Evolutionary conservation across 352 stramenopile genomes (phyloP).

Genomic region (Globisporangium radiosum): DNA sequence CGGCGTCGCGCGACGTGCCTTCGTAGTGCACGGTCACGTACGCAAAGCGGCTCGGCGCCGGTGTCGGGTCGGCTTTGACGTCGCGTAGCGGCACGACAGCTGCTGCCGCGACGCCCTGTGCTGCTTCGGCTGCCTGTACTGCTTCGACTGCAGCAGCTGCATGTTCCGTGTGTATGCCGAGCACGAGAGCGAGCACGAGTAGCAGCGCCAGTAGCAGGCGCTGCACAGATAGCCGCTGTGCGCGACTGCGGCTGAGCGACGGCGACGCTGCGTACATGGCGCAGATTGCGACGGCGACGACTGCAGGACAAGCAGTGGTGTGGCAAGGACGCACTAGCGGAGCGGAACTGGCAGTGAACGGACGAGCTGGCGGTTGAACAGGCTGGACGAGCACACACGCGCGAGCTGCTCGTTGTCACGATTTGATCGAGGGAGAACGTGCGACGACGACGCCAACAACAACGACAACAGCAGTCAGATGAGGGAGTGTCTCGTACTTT

Average conservation of each 20-base stretch:
- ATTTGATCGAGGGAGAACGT: neutral
- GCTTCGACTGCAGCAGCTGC: slow-evolving; percentile 8
- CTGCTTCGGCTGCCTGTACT: slow-evolving; percentile 16
- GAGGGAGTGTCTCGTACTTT: too few relatives aligned
- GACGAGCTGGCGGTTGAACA: neutral
- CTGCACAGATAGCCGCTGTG: slow-evolving; percentile 2
- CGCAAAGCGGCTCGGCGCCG: slow-evolving; percentile 52
- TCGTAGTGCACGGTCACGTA: slow-evolving; percentile 87
- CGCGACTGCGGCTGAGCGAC: neutral
- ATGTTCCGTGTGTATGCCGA: slow-evolving; percentile 6
- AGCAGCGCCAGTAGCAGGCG: slow-evolving; percentile 21
- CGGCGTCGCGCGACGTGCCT: slow-evolving; percentile 70
- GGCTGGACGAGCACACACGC: neutral
- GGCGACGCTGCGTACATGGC: neutral
- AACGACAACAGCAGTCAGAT: too few relatives aligned
- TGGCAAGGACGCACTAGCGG: too few relatives aligned
- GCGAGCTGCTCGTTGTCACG: neutral
- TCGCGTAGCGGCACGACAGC: neutral
- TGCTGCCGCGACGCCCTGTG: slow-evolving; percentile 1
- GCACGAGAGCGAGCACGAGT: slow-evolving; percentile 1
- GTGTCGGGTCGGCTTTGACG: slow-evolving; percentile 6
- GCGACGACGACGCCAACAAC: too few relatives aligned
- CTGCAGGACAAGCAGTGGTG: too few relatives aligned
- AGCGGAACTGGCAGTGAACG: too few relatives aligned
- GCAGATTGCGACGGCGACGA: too few relatives aligned